Percentiles rank a stretch among this genome's conserved stretches.
These are phyloP conservation scores for Geotrichum reessii DNA, from an alignment of 1,139 yeast species.

Conservation along the genomic window DNA sequence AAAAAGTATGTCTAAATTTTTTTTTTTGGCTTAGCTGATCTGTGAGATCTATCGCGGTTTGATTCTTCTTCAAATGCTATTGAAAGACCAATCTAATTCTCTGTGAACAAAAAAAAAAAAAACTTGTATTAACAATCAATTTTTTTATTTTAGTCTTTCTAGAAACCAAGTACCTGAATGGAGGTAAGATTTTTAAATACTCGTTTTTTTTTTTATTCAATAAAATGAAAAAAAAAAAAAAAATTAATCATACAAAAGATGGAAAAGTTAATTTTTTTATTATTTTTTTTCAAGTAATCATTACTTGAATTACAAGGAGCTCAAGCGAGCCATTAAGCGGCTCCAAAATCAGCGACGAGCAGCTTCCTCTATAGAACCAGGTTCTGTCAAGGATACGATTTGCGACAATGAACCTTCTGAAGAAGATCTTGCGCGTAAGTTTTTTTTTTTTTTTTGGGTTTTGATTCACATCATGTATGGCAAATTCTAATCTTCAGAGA, in stretches of 20 bases:
- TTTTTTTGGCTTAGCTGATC: not conserved
- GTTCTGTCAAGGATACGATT: slow-evolving; percentile 19
- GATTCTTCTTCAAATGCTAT: no score
- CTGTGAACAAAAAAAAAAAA: not conserved
- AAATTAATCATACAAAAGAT: no score
- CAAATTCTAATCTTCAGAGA: slow-evolving; percentile 28
- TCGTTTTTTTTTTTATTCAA: not conserved
- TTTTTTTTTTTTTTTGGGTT: no score
- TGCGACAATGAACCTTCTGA: slow-evolving; percentile 16
- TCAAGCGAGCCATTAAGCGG: slow-evolving; percentile 72
- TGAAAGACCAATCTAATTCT: no score
- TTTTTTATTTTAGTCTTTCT: slow-evolving; percentile 40
- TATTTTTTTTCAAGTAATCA: slow-evolving; percentile 38
- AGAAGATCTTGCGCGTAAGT: slow-evolving; percentile 31
- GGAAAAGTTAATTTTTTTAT: no score
- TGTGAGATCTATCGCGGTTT: no score
- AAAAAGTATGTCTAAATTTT: slow-evolving; percentile 49
- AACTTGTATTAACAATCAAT: not conserved
- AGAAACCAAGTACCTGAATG: slow-evolving; percentile 93
- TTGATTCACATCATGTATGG: no score
- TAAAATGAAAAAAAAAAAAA: not conserved
- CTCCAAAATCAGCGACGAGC: slow-evolving; percentile 30
- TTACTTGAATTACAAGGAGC: slow-evolving; percentile 79
- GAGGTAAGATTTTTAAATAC: slow-evolving; percentile 40
- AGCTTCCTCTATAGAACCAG: slow-evolving; percentile 8